Base-by-base conservation (phyloP, 1,284 basidiomycete species). In the Papiliotrema fonsecae region DNA sequence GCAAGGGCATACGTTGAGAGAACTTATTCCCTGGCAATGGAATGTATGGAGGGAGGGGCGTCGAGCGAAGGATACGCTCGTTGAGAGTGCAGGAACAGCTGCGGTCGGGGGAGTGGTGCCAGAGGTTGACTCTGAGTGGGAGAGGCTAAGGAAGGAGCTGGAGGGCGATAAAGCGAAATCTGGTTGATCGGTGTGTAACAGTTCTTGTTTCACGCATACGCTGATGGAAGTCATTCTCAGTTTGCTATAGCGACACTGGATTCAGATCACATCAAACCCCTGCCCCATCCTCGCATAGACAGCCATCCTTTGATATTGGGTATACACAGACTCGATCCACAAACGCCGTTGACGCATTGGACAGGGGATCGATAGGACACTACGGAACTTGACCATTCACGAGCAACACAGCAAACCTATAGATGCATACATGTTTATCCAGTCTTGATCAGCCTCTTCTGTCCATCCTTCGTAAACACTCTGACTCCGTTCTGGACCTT, bases 21-120 rank as follows among this genome's bases (percentile, higher is more conserved):
- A 80, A 40, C 79, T 93, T 31, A 51, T 85, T 16, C 72, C 64
- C 21, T 91, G 88, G 88, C 88, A 86, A 69, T 82, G 79, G 77
- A 65, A 54, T 19, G 70, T 67, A 48, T 61, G 51, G 51, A 55
- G 48, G 30, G 44, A 48, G 19, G 46, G 52, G 45, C 51, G 68
- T 38, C 53, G 60, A 30, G 52, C 46, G 16, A 54, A 52, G 25
- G 62, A 60, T 13, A 11, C 31, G 11, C 50, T 47, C 1, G 52
- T 44, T 32, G 49, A 56, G 13, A 47, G 44, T 16, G 26, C 25
- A 16, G 30, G 9, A 5, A 18, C 4, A 19, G 14, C 34, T 19
- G 6, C 14, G 16, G 16, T n/a, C 16, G 54, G 47, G 1, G 25
- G 18, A 4, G 64, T 57, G 6, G 45, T 25, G 9, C 61, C 37